Base-by-base conservation (phyloP, 257 asterid species). In the Primulina eburnea region DNA sequence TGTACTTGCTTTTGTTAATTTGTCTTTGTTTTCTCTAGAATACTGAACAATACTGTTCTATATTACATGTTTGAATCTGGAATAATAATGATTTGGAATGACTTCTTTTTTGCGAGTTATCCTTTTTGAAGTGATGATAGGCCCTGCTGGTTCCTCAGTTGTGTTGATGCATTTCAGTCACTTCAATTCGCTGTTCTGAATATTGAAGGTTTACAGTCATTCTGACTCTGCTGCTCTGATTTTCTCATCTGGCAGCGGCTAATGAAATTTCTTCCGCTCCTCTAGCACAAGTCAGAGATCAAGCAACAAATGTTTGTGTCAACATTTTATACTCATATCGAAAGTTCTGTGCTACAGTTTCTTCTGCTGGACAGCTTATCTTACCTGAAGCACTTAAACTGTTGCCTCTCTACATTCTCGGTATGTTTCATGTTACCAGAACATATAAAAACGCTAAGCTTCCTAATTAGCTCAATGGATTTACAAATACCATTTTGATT, bases 351-450 rank as follows among this genome's bases (percentile, higher is more conserved):
- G 97, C 99, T 29, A 89, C 98, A 14, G 99, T 88, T 33, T 85
- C 99, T 24, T 88, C 99, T 8, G 77, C 96, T 9, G 99, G 99
- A 59, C 99, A 94, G 77, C 97, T 94, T 73, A 88, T 94, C 72
- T 85, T 94, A 79, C 99, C 99, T 4, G 99, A 94, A 85, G 98
- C 96, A 47, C 99, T 94, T 81, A 94, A 89, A 71, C 74, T 94
- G 80, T 77, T 94, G 89, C 99, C 99, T 68, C 87, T 89, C 40
- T 94, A 94, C 79, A 83, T 95, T 7, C 95, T 91, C 35, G 99
- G 99, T 94, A 91, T 71, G 80, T 68, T 72, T 52, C 68, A 65
- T 75, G 55, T 76, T 74, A 60, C 79, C 71, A 10, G 16, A 16
- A 61, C 60, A 28, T 66, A 60, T 56, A 60, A 17, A 29, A 53